Base-by-base conservation (phyloP, 495 filamentous ascomycete genomes). In the Penicillium goetzii region DNA sequence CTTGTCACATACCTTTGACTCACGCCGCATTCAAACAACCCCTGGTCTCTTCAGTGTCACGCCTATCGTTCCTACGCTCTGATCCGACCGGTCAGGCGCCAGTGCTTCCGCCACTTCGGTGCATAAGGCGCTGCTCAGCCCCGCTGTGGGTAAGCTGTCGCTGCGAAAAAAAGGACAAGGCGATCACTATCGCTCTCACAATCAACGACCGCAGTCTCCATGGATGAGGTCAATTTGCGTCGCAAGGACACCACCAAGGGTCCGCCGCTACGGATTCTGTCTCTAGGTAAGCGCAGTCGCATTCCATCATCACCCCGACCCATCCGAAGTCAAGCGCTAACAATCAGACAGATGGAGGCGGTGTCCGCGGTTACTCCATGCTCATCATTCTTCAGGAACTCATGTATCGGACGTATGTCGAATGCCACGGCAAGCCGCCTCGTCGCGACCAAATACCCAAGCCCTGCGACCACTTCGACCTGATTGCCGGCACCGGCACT, bases 401-500 rank as follows among this genome's bases (percentile, higher is more conserved):
- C 47, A 99, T 99, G 95, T 90, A 96, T 77, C 85, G 89, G 38
- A 92, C 90, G 8, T 97, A 93, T 72, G 91, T 95, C 72, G 91
- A 95, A 78, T 80, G 74, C 61, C 89, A 96, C 77, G 92, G 92
- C 30, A 85, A 88, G 65, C 91, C 93, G 17, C 92, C 93, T 55
- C 86, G 87, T 58, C 86, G 91, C 71, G 86, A 92, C 66, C 87
- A 97, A 68, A 94, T 98, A 25, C 95, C 96, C 28, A 97, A 97
- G 68, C 95, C 95, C 63, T 97, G 92, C 87, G 96, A 99, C 64
- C 92, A 98, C 75, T 99, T 99, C 79, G 95, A 99, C 77, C 82
- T 99, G 59, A 99, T 99, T 64, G 89, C 88, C 60, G 95, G 95
- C 36, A 97, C 92, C 43, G 94, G 94, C 58, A 99, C 95, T 1